A percentile compares a stretch with the other conserved stretches of the same genome.
Conservation (phyloP, 2,329 filamentous ascomycete species). For the Aspergillus hortae region DNA sequence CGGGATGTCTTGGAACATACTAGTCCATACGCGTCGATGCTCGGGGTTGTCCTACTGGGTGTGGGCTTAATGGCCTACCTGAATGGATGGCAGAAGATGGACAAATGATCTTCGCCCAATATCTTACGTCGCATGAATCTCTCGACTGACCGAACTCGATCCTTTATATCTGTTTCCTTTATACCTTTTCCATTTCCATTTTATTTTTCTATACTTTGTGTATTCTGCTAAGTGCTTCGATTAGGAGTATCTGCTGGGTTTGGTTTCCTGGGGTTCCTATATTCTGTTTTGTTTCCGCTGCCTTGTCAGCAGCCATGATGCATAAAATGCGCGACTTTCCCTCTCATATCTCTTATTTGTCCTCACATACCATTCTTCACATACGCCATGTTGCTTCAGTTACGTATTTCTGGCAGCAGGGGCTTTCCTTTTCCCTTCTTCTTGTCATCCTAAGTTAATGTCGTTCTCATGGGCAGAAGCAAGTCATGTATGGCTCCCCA, state of each 20-base stretch:
- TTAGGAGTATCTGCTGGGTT: constrained; percentile 9
- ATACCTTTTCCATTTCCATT: neutral
- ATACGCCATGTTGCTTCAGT: constrained; percentile 21
- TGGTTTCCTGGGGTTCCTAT: constrained; percentile 2
- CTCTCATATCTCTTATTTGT: constrained; percentile 13
- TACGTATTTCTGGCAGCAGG: constrained; percentile 23
- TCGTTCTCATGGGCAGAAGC: constrained; percentile 19
- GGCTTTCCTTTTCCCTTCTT: constrained; percentile 7
- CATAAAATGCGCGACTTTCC: constrained; percentile 24
- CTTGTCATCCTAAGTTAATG: constrained; percentile 20
- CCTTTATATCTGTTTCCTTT: neutral
- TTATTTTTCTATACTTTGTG: constrained; percentile 12
- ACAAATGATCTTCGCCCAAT: constrained; percentile 35
- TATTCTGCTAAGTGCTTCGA: constrained; percentile 13
- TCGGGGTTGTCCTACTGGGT: constrained; percentile 75
- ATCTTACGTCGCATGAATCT: neutral
- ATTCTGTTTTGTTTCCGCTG: constrained; percentile 15
- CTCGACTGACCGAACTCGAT: neutral
- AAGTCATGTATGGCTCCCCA: constrained; percentile 17
- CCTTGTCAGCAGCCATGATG: constrained; percentile 25
- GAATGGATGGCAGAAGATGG: constrained; percentile 70
- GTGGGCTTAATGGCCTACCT: constrained; percentile 84
- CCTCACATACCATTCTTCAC: constrained; percentile 12
- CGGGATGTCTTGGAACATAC: constrained; percentile 49
- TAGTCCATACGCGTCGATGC: constrained; percentile 75